A percentile compares a stretch with the other conserved stretches of the same genome.
phyloP scores from a whole-genome alignment of 2,329 filamentous ascomycete species.

The Periconia digitata region DNA sequence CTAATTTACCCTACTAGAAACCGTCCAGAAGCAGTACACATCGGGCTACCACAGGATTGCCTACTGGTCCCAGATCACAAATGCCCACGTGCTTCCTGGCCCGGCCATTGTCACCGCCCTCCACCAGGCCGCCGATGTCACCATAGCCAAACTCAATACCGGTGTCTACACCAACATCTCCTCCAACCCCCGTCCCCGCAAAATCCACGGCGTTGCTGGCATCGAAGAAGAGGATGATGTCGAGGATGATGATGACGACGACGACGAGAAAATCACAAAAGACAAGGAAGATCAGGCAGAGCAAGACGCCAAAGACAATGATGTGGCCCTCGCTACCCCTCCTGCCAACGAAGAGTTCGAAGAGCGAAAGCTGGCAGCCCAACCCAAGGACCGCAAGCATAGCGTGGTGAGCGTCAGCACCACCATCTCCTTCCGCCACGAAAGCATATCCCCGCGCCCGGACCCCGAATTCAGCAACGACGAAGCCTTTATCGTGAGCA shows the following conservation, averaged over 20 bases:
- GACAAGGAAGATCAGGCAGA: no score
- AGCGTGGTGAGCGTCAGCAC: slow-evolving; percentile 78
- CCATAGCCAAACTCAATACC: slow-evolving; percentile 54
- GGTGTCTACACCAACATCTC: slow-evolving; percentile 55
- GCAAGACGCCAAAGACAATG: slow-evolving; percentile 16
- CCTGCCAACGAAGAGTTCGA: slow-evolving; percentile 30
- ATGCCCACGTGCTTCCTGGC: slow-evolving; percentile 56
- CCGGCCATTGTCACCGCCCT: slow-evolving; percentile 55
- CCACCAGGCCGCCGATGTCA: slow-evolving; percentile 49
- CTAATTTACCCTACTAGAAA: slow-evolving; percentile 42
- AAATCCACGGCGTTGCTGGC: slow-evolving; percentile 30
- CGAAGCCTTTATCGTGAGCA: slow-evolving; percentile 40
- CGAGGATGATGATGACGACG: slow-evolving; percentile 7
- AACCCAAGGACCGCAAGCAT: slow-evolving; percentile 65
- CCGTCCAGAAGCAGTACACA: slow-evolving; percentile 58
- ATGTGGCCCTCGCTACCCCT: slow-evolving; percentile 31
- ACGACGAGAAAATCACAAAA: slow-evolving; percentile 49
- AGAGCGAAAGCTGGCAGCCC: slow-evolving; percentile 33
- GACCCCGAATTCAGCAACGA: slow-evolving; percentile 39
- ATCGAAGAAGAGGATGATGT: slow-evolving; percentile 25
- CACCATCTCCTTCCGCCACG: slow-evolving; percentile 77
- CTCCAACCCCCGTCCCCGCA: slow-evolving; percentile 32
- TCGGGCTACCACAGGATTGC: slow-evolving; percentile 54
- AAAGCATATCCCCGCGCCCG: slow-evolving; percentile 58
- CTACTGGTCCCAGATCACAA: slow-evolving; percentile 55